Evolutionary conservation across 2,329 filamentous ascomycete genomes (phyloP).

Genomic region (Arthrobotrys musiformis): DNA sequence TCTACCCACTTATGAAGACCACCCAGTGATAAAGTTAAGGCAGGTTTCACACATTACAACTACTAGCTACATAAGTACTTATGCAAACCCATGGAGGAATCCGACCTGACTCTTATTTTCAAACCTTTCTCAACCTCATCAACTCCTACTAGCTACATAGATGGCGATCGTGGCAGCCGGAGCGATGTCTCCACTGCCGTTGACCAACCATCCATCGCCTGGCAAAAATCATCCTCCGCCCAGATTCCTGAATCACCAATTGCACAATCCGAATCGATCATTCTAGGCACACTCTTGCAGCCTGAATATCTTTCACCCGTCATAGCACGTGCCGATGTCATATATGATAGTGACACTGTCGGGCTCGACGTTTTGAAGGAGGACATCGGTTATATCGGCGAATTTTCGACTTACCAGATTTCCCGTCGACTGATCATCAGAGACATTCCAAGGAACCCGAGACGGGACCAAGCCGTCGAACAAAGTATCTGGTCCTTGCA

Average conservation of each 20-base stretch:
- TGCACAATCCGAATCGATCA: conserved; percentile 14
- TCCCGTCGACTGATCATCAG: conserved; percentile 31
- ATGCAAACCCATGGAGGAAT: conserved; percentile 17
- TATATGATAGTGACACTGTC: conserved; percentile 15
- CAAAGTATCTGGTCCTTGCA: conserved; percentile 49
- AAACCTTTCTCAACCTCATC: neutral
- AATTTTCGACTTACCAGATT: conserved; percentile 8
- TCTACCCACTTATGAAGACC: no score
- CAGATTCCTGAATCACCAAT: conserved; percentile 4
- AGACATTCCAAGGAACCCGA: conserved; percentile 45
- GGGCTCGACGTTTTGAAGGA: neutral
- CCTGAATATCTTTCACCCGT: conserved; percentile 52
- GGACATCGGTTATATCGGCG: conserved; percentile 25
- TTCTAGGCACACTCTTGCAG: conserved; percentile 42
- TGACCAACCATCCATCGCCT: neutral
- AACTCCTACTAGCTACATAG: no score
- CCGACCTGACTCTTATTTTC: conserved; percentile 27
- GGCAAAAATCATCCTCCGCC: conserved; percentile 25
- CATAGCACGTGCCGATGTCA: conserved; percentile 39
- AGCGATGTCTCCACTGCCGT: neutral
- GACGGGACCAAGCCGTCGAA: conserved; percentile 23
- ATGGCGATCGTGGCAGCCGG: neutral
- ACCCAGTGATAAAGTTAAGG: no score
- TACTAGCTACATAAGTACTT: no score
- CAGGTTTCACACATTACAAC: no score